These are phyloP conservation scores for Singerocomus inundabilis DNA, from an alignment of 1,284 basidiomycete genomes.

Conservation along the genomic window DNA sequence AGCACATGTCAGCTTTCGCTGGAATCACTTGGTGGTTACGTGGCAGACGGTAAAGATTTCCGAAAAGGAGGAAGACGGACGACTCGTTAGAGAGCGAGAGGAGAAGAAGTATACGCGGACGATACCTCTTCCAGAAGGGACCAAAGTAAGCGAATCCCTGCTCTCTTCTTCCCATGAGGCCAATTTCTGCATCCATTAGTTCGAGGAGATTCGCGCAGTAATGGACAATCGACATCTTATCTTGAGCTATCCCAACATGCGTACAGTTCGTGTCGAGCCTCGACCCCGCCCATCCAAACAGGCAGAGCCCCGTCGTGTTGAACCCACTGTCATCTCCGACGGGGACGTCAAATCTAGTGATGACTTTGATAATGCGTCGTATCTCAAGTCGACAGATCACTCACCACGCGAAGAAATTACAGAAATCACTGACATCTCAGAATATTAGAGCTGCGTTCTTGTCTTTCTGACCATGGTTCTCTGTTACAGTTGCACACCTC, in stretches of 20 bases:
- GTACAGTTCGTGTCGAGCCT: conserved; percentile 49
- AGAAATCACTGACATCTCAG: conserved; percentile 31
- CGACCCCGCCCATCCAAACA: conserved; percentile 24
- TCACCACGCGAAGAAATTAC: conserved; percentile 28
- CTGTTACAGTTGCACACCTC: conserved; percentile 7
- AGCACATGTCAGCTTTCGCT: conserved; percentile 68
- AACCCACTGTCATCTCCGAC: conserved; percentile 35
- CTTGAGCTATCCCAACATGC: conserved; percentile 66
- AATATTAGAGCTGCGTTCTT: conserved; percentile 26
- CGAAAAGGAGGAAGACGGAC: conserved; percentile 60
- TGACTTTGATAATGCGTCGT: conserved; percentile 28
- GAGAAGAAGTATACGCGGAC: conserved; percentile 51
- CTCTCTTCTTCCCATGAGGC: not conserved
- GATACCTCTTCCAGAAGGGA: conserved; percentile 48
- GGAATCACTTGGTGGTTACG: conserved; percentile 60
- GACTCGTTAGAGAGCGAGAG: conserved; percentile 56
- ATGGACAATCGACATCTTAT: conserved; percentile 57
- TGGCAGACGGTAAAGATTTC: conserved; percentile 58
- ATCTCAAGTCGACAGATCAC: conserved; percentile 28
- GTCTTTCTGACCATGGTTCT: conserved; percentile 1
- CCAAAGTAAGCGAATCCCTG: conserved; percentile 36
- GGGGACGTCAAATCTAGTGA: conserved; percentile 31
- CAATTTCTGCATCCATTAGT: conserved; percentile 39
- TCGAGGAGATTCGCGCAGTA: conserved; percentile 63
- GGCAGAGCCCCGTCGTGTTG: conserved; percentile 30